Base-by-base conservation (phyloP, 2,329 filamentous ascomycete genomes). In the Alternaria longipes region DNA sequence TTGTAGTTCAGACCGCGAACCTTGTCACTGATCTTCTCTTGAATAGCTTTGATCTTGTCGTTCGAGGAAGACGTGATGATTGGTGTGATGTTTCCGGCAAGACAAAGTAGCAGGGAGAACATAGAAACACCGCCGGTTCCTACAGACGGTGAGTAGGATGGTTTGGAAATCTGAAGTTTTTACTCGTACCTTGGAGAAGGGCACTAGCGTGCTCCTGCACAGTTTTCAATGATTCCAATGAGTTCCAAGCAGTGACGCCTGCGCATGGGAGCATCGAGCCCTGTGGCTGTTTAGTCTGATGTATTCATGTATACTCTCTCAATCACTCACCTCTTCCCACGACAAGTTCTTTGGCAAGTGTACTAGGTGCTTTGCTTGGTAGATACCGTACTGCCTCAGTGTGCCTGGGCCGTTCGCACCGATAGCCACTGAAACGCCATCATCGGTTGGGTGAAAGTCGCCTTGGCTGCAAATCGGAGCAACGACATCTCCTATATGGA, bases 31-130 rank as follows among this genome's bases (percentile, higher is more conserved):
- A 73, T 26, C n/a, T 64, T 61, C 7, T 54, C 40, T 34, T 86
- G 81, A n/a, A 89, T 76, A 8, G 76, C 78, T 26, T 81, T 74
- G 0, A 82, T 81, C 70, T 89, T 89, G 2, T 78, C 76, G 8
- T 84, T 79, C 0, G 83, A 85, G 0, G 84, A 87, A 0, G 87
- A 89, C 0, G 87, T 90, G 1, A 88, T 84, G 50, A 90, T 86
- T 2, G 89, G 70, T 5, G 28, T 55, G 50, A 76, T 74, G 4
- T 70, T 70, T 0, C 71, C 72, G 1, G 72, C 68, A 3, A 76
- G 30, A 24, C 68, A 71, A 5, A 76, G 22, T 0, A 69, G 44
- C 5, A 75, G 67, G 4, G 75, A 67, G 36, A 76, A 75, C 59
- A 79, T 71, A 26, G 71, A 78, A 56, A 78, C 76, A 69, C 84